These are phyloP conservation scores for Stemphylium vesicarium DNA, from an alignment of 2,329 filamentous ascomycete species.

Conservation along the genomic window DNA sequence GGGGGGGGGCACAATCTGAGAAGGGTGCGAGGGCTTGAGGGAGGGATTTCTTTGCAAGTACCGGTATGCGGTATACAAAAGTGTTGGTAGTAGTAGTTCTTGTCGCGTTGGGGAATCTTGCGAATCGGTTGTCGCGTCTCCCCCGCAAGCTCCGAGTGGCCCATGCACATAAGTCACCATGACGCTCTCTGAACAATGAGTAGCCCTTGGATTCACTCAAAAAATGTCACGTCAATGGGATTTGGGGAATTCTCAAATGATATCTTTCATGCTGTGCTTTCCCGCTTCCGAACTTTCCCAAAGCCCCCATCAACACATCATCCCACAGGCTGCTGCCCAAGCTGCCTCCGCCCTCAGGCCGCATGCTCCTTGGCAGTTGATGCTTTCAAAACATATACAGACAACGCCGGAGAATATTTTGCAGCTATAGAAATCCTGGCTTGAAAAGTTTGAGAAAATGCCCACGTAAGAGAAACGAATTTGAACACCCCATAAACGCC, in stretches of 20 bases:
- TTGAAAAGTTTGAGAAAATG: neutral
- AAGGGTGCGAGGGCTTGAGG: neutral
- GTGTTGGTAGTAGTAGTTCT: neutral
- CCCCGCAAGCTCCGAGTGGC: conserved; percentile 16
- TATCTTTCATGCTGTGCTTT: conserved; percentile 11
- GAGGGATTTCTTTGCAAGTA: neutral
- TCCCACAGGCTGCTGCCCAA: conserved; percentile 3
- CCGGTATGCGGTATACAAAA: neutral
- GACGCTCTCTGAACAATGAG: neutral
- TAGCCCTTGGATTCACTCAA: neutral
- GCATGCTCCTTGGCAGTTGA: conserved; percentile 5
- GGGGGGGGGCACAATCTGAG: too few relatives aligned
- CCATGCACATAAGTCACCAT: neutral
- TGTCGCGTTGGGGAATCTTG: neutral
- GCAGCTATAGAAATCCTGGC: conserved; percentile 11
- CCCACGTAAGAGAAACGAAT: conserved; percentile 5
- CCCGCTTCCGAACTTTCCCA: neutral
- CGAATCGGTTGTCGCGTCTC: conserved; percentile 15
- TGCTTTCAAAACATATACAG: conserved; percentile 11
- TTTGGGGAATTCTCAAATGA: conserved; percentile 15
- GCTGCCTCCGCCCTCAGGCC: conserved; percentile 11
- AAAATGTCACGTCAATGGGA: neutral
- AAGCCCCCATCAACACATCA: neutral
- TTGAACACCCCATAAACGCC: conserved; percentile 27
- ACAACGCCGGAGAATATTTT: conserved; percentile 25